Evolutionary conservation across 2,329 filamentous ascomycete species (phyloP).

Genomic region (Fusarium sp.): DNA sequence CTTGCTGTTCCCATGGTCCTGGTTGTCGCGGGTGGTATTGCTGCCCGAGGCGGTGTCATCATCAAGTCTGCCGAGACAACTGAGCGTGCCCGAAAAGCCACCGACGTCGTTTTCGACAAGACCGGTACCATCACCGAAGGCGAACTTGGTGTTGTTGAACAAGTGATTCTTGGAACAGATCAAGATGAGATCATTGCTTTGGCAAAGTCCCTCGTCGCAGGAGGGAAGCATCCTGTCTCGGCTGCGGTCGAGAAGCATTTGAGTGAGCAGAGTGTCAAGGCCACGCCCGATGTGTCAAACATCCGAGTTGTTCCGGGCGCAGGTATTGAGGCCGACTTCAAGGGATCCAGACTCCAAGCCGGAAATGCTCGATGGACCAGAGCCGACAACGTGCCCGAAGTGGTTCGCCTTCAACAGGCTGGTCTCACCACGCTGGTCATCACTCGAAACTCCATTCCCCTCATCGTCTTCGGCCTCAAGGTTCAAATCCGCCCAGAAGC

Average conservation of each 20-base stretch:
- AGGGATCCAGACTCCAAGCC: constrained; percentile 47
- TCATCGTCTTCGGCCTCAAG: constrained; percentile 55
- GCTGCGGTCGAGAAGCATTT: constrained; percentile 48
- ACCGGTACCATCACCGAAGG: constrained; percentile 66
- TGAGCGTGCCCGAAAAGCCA: background rate
- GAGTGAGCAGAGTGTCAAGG: background rate
- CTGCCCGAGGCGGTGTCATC: background rate
- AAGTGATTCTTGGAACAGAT: constrained; percentile 27
- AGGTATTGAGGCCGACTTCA: constrained; percentile 50
- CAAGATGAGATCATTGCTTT: constrained; percentile 36
- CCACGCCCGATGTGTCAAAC: constrained; percentile 26
- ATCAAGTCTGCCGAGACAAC: background rate
- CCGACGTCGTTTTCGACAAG: constrained; percentile 66
- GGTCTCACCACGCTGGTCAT: constrained; percentile 39
- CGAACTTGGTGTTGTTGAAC: constrained; percentile 45
- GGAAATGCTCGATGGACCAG: constrained; percentile 58
- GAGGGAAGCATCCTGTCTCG: constrained; percentile 61
- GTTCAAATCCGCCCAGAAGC: constrained; percentile 50
- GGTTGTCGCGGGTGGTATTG: background rate
- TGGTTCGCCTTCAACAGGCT: constrained; percentile 26
- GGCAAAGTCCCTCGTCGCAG: constrained; percentile 46
- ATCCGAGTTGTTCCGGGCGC: constrained; percentile 53
- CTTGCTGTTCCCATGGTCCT: background rate
- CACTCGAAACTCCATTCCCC: constrained; percentile 41
- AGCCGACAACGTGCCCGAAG: constrained; percentile 34